These are phyloP conservation scores for Urtica urens DNA, from an alignment of 306 rosid genomes.

Conservation along the genomic window DNA sequence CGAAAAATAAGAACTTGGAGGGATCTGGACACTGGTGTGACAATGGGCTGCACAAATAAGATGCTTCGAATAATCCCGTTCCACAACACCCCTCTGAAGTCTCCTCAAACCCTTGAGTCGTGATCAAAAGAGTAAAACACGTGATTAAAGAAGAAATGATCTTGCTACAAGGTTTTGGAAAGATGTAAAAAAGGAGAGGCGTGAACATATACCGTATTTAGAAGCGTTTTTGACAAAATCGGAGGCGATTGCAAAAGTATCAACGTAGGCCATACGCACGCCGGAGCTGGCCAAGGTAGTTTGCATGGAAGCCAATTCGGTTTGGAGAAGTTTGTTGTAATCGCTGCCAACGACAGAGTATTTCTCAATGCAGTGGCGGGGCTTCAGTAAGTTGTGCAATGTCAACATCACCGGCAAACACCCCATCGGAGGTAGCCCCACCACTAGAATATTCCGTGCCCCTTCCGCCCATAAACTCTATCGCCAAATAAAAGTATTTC, in stretches of 20 bases:
- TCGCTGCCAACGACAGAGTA: constrained; percentile 35
- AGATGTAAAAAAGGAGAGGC: not conserved
- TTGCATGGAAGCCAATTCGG: constrained; percentile 24
- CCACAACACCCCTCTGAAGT: constrained; percentile 55
- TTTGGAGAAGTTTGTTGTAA: constrained; percentile 50
- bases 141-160: too few species aligned
- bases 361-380: constrained; percentile 38
- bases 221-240: constrained; percentile 25
- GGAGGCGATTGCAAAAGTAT: constrained; percentile 35
- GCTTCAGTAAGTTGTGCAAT: too few species aligned
- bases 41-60: constrained; percentile 33
- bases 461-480: constrained; percentile 59
- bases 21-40: constrained; percentile 39
- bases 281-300: constrained; percentile 6
- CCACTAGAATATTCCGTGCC: constrained; percentile 34
- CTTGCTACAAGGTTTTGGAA: too few species aligned
- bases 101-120: constrained; percentile 44
- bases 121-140: too few species aligned
- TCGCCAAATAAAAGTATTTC: too few species aligned
- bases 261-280: constrained; percentile 34
- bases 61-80: constrained; percentile 44
- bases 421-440: constrained; percentile 65
- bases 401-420: constrained; percentile 50
- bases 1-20: constrained; percentile 56
- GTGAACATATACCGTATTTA: constrained; percentile 44